phyloP scores from a whole-genome alignment of 2,329 filamentous ascomycete genomes.

The Pestalotiopsis fici region DNA sequence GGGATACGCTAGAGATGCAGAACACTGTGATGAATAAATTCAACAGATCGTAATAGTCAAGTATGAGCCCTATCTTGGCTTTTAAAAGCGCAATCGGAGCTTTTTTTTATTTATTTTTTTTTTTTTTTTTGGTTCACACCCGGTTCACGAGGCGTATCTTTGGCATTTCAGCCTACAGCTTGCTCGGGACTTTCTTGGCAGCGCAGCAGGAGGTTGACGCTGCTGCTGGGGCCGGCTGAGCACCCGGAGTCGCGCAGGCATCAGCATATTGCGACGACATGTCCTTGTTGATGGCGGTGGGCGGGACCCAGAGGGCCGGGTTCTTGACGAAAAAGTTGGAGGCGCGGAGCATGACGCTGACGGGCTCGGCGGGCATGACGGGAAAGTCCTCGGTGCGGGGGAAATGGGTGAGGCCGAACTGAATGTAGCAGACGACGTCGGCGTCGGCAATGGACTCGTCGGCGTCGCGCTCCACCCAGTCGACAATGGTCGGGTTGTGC shows the following conservation, averaged over 20 bases:
- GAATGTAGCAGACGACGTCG: conserved; percentile 56
- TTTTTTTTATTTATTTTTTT: too few species aligned
- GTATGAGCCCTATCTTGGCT: too few species aligned
- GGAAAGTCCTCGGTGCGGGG: conserved; percentile 57
- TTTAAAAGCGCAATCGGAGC: too few species aligned
- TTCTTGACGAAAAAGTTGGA: conserved; percentile 15
- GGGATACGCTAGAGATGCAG: too few species aligned
- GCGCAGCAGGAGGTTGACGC: not conserved
- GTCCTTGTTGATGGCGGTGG: conserved; percentile 7
- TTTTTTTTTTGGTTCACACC: too few species aligned
- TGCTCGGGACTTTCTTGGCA: not conserved
- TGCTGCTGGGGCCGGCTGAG: not conserved
- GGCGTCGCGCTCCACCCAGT: conserved; percentile 53
- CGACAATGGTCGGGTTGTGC: conserved; percentile 37
- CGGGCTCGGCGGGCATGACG: conserved; percentile 16
- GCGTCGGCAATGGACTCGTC: conserved; percentile 55
- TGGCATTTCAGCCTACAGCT: not conserved
- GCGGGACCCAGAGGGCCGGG: conserved; percentile 13
- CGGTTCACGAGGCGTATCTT: not conserved
- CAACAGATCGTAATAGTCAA: too few species aligned
- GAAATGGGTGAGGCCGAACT: conserved; percentile 52
- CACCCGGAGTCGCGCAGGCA: not conserved
- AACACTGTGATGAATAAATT: too few species aligned
- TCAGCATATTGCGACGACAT: conserved; percentile 8
- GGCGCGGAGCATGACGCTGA: conserved; percentile 14